These are phyloP conservation scores for Corchorus capsularis DNA, from an alignment of 345 rosid genomes.

Conservation along the genomic window DNA sequence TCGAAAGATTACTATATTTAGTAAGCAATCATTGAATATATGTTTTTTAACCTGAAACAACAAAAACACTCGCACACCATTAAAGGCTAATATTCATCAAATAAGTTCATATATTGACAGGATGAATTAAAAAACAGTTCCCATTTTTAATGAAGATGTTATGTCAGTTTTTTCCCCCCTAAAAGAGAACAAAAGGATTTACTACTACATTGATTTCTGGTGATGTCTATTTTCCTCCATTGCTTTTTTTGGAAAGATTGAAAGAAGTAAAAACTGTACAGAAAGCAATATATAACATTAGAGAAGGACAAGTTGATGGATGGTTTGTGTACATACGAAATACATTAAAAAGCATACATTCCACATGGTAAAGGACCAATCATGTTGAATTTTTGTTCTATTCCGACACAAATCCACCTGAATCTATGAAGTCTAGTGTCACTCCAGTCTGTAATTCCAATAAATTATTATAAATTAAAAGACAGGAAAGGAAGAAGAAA, in stretches of 20 bases:
- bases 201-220: background rate
- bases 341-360: background rate
- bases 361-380: background rate
- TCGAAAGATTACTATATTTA: background rate
- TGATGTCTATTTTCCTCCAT: background rate
- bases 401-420: background rate
- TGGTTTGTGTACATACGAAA: background rate
- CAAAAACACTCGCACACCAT: background rate
- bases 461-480: too few species aligned
- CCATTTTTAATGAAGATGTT: background rate
- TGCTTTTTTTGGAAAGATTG: background rate
- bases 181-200: background rate
- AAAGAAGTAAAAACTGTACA: too few species aligned
- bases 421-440: too few species aligned
- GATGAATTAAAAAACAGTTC: background rate
- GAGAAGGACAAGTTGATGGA: background rate
- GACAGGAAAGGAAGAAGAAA: too few species aligned
- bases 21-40: background rate
- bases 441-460: too few species aligned
- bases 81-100: background rate
- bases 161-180: background rate
- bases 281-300: background rate
- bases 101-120: background rate
- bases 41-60: background rate
- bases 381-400: background rate